Base-by-base conservation (phyloP, 371 early-diverging fungal genomes). In the Mortierella sp. region DNA sequence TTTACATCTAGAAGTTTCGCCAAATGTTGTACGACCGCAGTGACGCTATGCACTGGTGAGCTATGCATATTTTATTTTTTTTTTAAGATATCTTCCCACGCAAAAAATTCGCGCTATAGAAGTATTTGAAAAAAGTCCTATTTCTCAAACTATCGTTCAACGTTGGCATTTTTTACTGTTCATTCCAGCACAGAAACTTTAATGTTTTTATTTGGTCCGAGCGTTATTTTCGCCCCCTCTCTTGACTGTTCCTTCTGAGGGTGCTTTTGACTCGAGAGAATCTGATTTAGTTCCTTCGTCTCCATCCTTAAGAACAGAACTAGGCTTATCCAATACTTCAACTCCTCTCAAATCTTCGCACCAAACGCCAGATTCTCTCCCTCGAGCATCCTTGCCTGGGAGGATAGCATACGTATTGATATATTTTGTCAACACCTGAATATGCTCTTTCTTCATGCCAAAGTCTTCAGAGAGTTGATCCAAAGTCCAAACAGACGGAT, bases 331-430 rank as follows among this genome's bases (percentile, higher is more conserved):
- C 29, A 73, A 40, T 1, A 75, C 57, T 17, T 71, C 54, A 26
- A 80, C 75, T 7, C 75, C 75, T 4, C 81, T 47, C 40, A 80
- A 26, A 53, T 80, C 81, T 35, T 80, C 81, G 57, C 81, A 80
- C 81, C 81, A 80, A 49, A 80, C 81, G n/a, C 81, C 81, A 0
- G 71, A 9, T 43, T 80, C 81, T 3, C 81, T 53, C 0, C 81
- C 81, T 53, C 75, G 75, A 47, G 75, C 75, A 43, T 80, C 81
- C 61, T 80, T 80, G 17, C 81, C 81, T 2, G 81, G 81, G 8
- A 80, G 2, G 15, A 80, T 80, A 8, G 75, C 51, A 32, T 80
- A 80, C 12, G 81, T 80, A 63, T 80, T 80, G 66, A 80, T 60
- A n/a, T 80, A 80, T 42, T 68, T 66, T 1, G 72, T 75, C 49